Evolutionary conservation across 495 filamentous ascomycete genomes (phyloP), one percentile per base, ranked within the genome.

Genomic region (Ascodesmis nigricans): DNA sequence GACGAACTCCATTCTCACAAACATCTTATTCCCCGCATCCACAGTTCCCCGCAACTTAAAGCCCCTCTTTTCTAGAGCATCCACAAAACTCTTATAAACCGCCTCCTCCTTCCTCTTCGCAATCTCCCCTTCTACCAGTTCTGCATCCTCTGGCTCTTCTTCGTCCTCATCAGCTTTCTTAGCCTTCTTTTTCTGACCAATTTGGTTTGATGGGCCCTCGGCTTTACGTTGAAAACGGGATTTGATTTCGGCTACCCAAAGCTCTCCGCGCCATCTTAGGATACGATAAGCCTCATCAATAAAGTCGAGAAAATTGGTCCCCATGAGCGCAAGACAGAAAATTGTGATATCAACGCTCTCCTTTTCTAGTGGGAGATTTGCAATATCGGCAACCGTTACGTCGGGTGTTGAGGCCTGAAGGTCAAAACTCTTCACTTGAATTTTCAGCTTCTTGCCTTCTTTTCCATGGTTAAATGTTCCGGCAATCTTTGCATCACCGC

Each of bases 221-320:
- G 3, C 10, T 15, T 27, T 32, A 39, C 46, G 10, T 52, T 53
- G 25, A 46, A 95, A 93, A 9, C 87, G 71, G 33, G 69, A 76
- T 59, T 92, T 95, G 50, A 93, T 91, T 58, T 97, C 87, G 28
- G 79, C 78, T 33, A 97, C 66, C 87, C 87, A 97, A 29, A 87
- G 66, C 59, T 97, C 87, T 35, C 87, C 87, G 47, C 76, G 78
- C 67, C 83, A 87, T 35, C 78, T 68, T 41, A 95, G 60, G 7
- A 95, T 60, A 13, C 87, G 67, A 55, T 74, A 83, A n/a, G 83
- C 81, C 56, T 97, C 87, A 47, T 92, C 83, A 38, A 95, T 65
- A 48, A 93, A 93, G 39, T 77, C 71, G 14, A 91, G 63, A 80
- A 87, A 97, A 57, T 97, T 97, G 10, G 87, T 95, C 44, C 90